Conservation (phyloP, 129 eudicot species). For the Apium graveolens region DNA sequence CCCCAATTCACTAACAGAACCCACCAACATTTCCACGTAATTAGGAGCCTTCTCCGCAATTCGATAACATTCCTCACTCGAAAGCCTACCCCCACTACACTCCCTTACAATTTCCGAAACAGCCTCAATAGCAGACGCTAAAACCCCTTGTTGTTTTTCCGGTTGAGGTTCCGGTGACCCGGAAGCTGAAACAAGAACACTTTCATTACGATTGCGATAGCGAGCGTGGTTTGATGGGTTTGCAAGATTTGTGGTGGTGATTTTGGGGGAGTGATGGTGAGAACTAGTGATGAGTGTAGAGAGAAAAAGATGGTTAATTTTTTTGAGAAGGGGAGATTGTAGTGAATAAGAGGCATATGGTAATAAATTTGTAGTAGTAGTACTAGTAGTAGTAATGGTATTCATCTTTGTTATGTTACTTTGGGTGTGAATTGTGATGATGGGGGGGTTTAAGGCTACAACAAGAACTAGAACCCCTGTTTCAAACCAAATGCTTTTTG, state of each 20-base stretch:
- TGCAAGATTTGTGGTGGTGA: not conserved
- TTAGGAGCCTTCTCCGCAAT: constrained; percentile 54
- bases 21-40: constrained; percentile 49
- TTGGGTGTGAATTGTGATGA: no score
- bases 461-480: not conserved
- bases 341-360: not conserved
- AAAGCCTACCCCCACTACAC: constrained; percentile 23
- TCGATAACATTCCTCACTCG: constrained; percentile 34
- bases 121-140: constrained; percentile 14
- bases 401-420: not conserved
- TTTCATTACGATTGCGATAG: not conserved
- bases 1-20: constrained; percentile 45
- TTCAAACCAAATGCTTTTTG: no score
- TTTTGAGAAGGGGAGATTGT: not conserved
- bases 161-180: not conserved
- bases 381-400: not conserved
- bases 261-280: not conserved
- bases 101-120: constrained; percentile 43
- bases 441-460: not conserved
- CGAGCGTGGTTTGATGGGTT: not conserved
- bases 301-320: not conserved
- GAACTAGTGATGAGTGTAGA: not conserved
- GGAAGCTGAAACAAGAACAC: not conserved
- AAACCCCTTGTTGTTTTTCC: not conserved
- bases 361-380: not conserved